These are phyloP conservation scores for Solanum tarijense DNA, from an alignment of 257 asterid species.

Conservation along the genomic window DNA sequence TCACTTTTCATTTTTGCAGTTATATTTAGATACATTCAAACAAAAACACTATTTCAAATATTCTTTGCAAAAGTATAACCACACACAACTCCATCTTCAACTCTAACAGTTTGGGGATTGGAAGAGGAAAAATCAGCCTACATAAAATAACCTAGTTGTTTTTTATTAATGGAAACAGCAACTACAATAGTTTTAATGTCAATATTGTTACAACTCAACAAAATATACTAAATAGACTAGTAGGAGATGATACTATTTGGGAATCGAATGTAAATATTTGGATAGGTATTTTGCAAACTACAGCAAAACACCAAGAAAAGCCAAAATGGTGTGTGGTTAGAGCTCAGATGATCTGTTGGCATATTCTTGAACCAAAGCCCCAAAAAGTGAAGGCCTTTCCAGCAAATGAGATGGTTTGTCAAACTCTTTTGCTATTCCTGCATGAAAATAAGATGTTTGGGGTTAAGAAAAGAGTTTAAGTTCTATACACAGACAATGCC, in stretches of 20 bases:
- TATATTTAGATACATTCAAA: not conserved
- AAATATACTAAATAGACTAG: not conserved
- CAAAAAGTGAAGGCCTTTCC: conserved; percentile 74
- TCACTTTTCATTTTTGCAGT: not conserved
- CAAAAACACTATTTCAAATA: not conserved
- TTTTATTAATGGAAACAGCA: not conserved
- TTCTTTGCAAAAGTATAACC: not conserved
- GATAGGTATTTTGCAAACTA: not conserved
- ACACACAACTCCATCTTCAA: not conserved
- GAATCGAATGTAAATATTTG: not conserved
- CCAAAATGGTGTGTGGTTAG: conserved; percentile 13
- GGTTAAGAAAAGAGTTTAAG: not conserved
- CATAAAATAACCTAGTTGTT: not conserved
- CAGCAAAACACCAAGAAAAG: not conserved
- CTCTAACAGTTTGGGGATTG: not conserved
- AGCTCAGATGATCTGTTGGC: conserved; percentile 78
- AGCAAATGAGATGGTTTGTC: conserved; percentile 65
- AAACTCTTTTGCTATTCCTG: conserved; percentile 75
- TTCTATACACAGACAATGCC: not conserved
- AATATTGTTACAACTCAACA: not conserved
- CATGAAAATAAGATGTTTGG: not conserved
- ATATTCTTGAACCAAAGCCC: conserved; percentile 93
- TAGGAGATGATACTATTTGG: not conserved
- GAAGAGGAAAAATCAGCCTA: not conserved
- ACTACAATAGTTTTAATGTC: not conserved